Evolutionary conservation across 192 early-diverging fungal genomes (phyloP).

Genomic region (Coemansia sp.): DNA sequence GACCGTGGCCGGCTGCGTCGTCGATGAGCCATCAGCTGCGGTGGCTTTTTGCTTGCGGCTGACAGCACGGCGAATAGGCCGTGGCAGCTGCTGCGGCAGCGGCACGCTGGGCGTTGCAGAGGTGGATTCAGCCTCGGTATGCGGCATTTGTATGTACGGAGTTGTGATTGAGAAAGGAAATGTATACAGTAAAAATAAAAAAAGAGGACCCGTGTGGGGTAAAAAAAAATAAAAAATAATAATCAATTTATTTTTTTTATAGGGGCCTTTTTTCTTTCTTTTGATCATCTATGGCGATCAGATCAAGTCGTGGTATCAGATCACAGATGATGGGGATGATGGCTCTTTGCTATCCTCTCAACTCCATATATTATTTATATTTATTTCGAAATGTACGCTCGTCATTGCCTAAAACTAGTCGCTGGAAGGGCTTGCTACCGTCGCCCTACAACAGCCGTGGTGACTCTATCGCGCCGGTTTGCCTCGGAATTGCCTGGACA

Average conservation of each 20-base stretch:
- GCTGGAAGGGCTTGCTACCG: neutral
- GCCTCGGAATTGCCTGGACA: neutral
- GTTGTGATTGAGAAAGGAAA: neutral
- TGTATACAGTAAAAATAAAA: neutral
- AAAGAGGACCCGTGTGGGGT: neutral
- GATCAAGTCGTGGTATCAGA: neutral
- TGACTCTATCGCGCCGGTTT: neutral
- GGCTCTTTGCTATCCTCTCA: neutral
- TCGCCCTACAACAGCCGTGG: neutral
- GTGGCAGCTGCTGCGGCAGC: neutral
- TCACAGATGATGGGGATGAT: neutral
- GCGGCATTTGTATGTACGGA: neutral
- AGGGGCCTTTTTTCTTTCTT: neutral
- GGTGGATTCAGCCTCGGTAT: neutral
- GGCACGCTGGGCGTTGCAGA: neutral
- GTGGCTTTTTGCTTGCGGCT: neutral
- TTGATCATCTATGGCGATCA: neutral
- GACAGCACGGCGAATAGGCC: neutral
- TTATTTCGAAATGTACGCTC: neutral
- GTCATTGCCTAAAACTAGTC: neutral
- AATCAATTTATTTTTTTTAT: neutral
- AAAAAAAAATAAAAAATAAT: neutral
- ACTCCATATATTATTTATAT: neutral
- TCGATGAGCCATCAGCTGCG: neutral
- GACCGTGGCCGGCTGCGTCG: neutral